A percentile compares a stretch with the other conserved stretches of the same genome.
Evolutionary conservation across 2,329 filamentous ascomycete species (phyloP).

Genomic region (Pyrenophora seminiperda): DNA sequence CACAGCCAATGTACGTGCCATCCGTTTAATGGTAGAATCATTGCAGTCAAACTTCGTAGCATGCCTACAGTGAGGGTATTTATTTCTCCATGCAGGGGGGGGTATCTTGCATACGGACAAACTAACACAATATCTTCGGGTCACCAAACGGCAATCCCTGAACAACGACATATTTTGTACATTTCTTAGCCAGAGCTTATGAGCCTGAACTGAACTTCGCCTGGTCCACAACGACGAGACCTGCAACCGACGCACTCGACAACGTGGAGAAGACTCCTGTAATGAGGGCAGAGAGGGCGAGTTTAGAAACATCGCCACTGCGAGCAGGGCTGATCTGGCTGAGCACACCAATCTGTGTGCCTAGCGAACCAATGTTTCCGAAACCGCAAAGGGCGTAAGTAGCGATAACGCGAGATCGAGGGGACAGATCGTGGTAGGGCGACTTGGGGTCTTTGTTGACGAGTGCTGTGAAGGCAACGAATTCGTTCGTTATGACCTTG

Average conservation of each 20-base stretch:
- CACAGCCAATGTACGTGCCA: no score
- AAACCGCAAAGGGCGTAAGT: slow-evolving; percentile 79
- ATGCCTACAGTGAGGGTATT: slow-evolving; percentile 1
- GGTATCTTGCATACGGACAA: slow-evolving; percentile 30
- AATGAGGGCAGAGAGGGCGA: slow-evolving; percentile 77
- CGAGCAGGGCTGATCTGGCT: slow-evolving; percentile 78
- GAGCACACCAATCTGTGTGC: slow-evolving; percentile 87
- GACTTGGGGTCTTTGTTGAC: slow-evolving; percentile 50
- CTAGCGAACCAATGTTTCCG: slow-evolving; percentile 85
- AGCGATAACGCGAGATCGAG: slow-evolving; percentile 77
- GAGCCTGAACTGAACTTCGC: slow-evolving; percentile 30
- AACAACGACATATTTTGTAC: slow-evolving; percentile 3
- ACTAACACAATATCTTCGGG: slow-evolving; percentile 25
- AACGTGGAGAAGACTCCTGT: slow-evolving; percentile 80
- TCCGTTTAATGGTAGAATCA: not conserved
- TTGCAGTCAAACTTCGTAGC: not conserved
- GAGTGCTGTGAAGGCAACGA: slow-evolving; percentile 70
- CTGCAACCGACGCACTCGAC: slow-evolving; percentile 66
- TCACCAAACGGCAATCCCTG: slow-evolving; percentile 9
- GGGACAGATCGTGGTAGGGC: slow-evolving; percentile 64
- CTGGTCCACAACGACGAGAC: slow-evolving; percentile 61
- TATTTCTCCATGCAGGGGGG: slow-evolving; percentile 10
- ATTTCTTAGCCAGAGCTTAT: slow-evolving; percentile 10
- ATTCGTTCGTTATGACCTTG: slow-evolving; percentile 88
- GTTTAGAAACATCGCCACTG: slow-evolving; percentile 73